These are phyloP conservation scores for Tuber microsphaerosporum DNA, from an alignment of 495 filamentous ascomycete genomes.

Conservation along the genomic window DNA sequence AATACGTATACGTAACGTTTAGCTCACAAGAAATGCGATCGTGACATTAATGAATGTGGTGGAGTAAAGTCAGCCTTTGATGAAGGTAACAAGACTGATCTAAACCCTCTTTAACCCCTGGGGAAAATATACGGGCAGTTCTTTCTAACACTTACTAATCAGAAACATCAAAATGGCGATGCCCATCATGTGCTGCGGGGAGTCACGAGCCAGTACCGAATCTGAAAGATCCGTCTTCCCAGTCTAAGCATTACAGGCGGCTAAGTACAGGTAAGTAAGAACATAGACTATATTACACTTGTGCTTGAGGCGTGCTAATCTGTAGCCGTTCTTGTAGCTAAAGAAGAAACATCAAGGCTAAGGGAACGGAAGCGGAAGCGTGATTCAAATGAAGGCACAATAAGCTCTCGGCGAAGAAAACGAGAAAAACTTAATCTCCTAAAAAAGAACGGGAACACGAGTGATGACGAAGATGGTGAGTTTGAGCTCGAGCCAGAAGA, in stretches of 20 bases:
- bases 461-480: slow-evolving; percentile 33
- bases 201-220: slow-evolving; percentile 53
- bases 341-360: slow-evolving; percentile 46
- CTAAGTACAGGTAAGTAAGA: slow-evolving; percentile 44
- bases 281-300: background rate
- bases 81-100: slow-evolving; percentile 51
- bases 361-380: background rate
- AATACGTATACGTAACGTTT: slow-evolving; percentile 40
- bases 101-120: background rate
- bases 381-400: slow-evolving; percentile 43
- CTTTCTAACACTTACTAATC: slow-evolving; percentile 29
- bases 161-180: slow-evolving; percentile 69
- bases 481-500: slow-evolving; percentile 33
- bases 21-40: slow-evolving; percentile 93
- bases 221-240: slow-evolving; percentile 41
- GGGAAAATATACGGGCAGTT: background rate
- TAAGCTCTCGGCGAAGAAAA: slow-evolving; percentile 36
- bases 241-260: slow-evolving; percentile 39
- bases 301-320: slow-evolving; percentile 61
- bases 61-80: slow-evolving; percentile 54
- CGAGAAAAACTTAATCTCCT: slow-evolving; percentile 28
- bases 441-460: slow-evolving; percentile 18
- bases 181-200: slow-evolving; percentile 65
- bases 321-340: slow-evolving; percentile 54
- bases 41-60: slow-evolving; percentile 54